Evolutionary conservation across 441 rosid genomes (phyloP).

Genomic region (Breynia disticha): DNA sequence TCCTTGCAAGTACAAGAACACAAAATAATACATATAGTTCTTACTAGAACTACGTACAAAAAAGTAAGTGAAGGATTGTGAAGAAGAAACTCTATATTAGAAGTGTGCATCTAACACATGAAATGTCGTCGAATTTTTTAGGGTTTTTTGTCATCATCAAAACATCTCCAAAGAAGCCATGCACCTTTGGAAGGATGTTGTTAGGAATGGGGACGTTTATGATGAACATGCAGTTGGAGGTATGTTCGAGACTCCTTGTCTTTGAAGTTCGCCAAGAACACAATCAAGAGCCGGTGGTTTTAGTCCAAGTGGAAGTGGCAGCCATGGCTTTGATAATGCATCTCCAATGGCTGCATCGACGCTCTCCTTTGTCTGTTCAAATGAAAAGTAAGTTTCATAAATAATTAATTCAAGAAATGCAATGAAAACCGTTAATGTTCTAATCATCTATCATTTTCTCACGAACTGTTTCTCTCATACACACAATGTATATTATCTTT

Average conservation of each 20-base stretch:
- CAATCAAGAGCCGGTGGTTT: constrained; percentile 74
- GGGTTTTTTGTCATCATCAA: neutral
- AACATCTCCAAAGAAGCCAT: constrained; percentile 1
- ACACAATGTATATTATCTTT: too few species aligned
- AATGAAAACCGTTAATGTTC: too few species aligned
- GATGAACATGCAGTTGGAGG: neutral
- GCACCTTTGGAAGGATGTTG: constrained; percentile 4
- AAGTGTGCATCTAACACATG: constrained; percentile 13
- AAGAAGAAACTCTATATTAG: constrained; percentile 4
- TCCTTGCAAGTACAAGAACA: constrained; percentile 12
- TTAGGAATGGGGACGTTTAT: neutral
- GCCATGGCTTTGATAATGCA: constrained; percentile 75
- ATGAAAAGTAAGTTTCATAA: too few species aligned
- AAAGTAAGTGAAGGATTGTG: neutral
- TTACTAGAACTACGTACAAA: too few species aligned
- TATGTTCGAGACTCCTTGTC: constrained; percentile 58
- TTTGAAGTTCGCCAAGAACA: constrained; percentile 67
- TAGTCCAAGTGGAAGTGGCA: constrained; percentile 81
- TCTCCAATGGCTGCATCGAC: constrained; percentile 82
- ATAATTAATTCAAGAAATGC: too few species aligned
- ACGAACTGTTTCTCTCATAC: too few species aligned
- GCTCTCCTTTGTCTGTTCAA: constrained; percentile 61
- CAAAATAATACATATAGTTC: neutral
- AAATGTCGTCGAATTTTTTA: constrained; percentile 33
- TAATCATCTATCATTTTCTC: too few species aligned